phyloP scores from a whole-genome alignment of 306 rosid genomes.

The Cucurbita pepo region DNA sequence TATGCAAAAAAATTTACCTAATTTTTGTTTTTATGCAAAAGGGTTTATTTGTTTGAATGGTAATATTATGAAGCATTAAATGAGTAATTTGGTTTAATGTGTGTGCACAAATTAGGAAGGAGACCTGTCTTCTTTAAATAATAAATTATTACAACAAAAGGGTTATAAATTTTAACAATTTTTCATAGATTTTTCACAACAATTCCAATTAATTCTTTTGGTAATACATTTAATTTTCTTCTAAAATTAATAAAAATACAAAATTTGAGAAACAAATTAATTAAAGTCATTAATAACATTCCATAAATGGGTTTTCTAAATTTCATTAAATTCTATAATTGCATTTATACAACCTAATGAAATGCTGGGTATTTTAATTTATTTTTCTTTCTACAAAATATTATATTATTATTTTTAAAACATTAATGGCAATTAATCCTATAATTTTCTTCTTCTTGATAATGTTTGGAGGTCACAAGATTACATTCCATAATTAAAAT shows the following conservation, averaged over 20 bases:
- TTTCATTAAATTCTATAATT: constrained; percentile 1
- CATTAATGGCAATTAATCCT: background rate
- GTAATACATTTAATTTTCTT: background rate
- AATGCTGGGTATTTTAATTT: constrained; percentile 1
- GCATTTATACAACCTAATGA: background rate
- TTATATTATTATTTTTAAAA: background rate
- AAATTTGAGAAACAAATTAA: background rate
- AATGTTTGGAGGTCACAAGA: background rate
- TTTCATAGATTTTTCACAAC: background rate
- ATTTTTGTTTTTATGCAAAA: background rate
- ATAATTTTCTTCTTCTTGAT: background rate
- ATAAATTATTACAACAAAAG: background rate
- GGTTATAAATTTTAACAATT: background rate
- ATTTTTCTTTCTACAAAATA: background rate
- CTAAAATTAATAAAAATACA: background rate
- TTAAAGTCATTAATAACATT: constrained; percentile 6
- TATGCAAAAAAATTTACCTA: background rate
- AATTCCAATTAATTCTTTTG: background rate
- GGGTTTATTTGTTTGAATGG: background rate
- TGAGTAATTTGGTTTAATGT: background rate
- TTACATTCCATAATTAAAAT: background rate
- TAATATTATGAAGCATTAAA: background rate
- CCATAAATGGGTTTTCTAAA: background rate
- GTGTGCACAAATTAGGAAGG: background rate
- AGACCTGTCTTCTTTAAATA: background rate